Conservation (phyloP, 2,329 filamentous ascomycete species). For the Colletotrichum chlorophyti region DNA sequence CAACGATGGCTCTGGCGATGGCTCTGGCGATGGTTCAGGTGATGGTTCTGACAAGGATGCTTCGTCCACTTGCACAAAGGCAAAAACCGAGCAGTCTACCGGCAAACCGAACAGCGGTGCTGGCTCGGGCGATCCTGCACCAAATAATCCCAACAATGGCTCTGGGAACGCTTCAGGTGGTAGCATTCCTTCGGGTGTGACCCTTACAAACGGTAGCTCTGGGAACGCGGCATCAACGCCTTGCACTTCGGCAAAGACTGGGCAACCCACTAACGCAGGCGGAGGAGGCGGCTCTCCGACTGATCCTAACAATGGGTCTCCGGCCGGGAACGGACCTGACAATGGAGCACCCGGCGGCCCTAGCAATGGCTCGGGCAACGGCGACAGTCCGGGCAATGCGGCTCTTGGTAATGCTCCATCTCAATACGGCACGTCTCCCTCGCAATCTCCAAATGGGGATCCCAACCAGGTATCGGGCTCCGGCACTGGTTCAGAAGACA, state of each 20-base stretch:
- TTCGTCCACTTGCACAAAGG: conserved; percentile 1
- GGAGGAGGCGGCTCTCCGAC: not conserved
- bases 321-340: not conserved
- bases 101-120: not conserved
- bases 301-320: not conserved
- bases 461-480: conserved; percentile 2
- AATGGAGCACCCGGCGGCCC: not conserved
- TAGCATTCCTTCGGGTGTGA: no score
- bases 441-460: not conserved
- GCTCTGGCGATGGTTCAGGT: not conserved
- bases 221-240: not conserved
- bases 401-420: no score
- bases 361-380: no score
- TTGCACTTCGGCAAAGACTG: not conserved
- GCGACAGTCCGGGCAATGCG: no score
- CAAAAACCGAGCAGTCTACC: not conserved
- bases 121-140: not conserved
- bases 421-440: no score
- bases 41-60: not conserved
- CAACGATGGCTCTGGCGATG: not conserved
- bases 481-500: not conserved
- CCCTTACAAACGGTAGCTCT: not conserved
- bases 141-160: not conserved
- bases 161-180: not conserved
- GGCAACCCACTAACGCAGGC: not conserved